Base-by-base conservation (phyloP, 2,329 filamentous ascomycete genomes). In the Ciborinia camelliae region DNA sequence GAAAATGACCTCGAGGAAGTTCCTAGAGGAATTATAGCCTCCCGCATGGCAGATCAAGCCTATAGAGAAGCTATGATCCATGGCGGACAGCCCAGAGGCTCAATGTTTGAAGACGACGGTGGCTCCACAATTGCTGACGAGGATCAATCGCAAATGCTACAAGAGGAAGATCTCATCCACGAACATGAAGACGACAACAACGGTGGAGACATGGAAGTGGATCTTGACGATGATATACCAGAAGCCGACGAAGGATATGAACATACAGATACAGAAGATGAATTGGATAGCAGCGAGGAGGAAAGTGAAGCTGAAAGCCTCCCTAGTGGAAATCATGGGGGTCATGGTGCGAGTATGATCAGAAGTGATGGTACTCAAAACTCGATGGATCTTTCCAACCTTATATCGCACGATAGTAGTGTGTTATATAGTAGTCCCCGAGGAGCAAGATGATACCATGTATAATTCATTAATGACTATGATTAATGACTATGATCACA, bases 221-320 rank as follows among this genome's bases (percentile, higher is more conserved):
- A 84, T 59, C 86, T 82, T n/a, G 83, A 92, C 73, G 87, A 86
- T 57, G 87, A 89, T 66, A 84, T 91, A 43, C 88, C 88, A 35
- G 84, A 86, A 37, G 84, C 81, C 30, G 62, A 59, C 14, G 81
- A 78, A 32, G 84, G 85, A 70, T 92, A 91, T 78, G 89, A 92
- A 78, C 89, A 92, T 74, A 92, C 90, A 10, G 90, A 92, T 76
- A 89, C 88, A 2, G 89, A 91, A 69, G 88, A 81, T 10, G 86
- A 87, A 60, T 70, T 86, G 60, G 82, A 77, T 66, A 84, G 81
- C 72, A 83, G 81, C 67, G 78, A 62, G 47, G 58, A 62, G 41
- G 76, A 77, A 39, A 75, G 75, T 37, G 72, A 73, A 23, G 77
- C 78, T 30, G 78, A 79, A 7, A 76, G 79, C 18, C 55, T 72